A percentile compares a stretch with the other conserved stretches of the same genome.
These are phyloP conservation scores for Aplosporella prunicola DNA, from an alignment of 2,329 filamentous ascomycete genomes.

Conservation along the genomic window DNA sequence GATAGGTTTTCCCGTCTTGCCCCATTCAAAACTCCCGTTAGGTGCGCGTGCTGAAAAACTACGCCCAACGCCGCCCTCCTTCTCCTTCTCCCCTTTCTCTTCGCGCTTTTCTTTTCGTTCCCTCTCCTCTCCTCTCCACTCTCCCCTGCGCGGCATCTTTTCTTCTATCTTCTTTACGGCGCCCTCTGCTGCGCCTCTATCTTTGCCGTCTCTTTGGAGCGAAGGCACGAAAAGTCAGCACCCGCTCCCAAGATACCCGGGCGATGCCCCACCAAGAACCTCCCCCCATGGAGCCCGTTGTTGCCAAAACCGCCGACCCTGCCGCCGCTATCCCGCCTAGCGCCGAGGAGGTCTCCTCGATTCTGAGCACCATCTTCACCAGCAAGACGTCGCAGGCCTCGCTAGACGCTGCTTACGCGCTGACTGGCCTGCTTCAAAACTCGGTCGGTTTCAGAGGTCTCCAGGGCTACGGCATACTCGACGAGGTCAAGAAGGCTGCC, in stretches of 20 bases:
- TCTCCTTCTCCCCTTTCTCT: background rate
- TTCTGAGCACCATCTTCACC: slow-evolving; percentile 37
- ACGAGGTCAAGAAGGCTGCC: slow-evolving; percentile 65
- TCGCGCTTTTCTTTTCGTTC: slow-evolving; percentile 5
- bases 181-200: slow-evolving; percentile 3
- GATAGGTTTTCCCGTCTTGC: too few species aligned
- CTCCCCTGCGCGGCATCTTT: slow-evolving; percentile 1
- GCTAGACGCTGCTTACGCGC: slow-evolving; percentile 54
- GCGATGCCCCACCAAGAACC: slow-evolving; percentile 43
- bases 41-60: too few species aligned
- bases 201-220: slow-evolving; percentile 1
- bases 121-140: background rate
- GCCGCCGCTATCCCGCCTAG: slow-evolving; percentile 32
- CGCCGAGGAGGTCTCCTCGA: slow-evolving; percentile 35
- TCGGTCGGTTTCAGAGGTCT: slow-evolving; percentile 56
- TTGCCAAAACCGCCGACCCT: slow-evolving; percentile 35
- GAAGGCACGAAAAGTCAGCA: slow-evolving; percentile 5
- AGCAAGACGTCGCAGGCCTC: slow-evolving; percentile 46
- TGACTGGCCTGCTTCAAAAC: slow-evolving; percentile 55
- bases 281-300: slow-evolving; percentile 39
- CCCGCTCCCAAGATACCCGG: slow-evolving; percentile 6
- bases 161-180: slow-evolving; percentile 1
- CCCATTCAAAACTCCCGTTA: too few species aligned
- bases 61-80: slow-evolving; percentile 5
- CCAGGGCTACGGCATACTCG: slow-evolving; percentile 51